Percentiles rank a stretch among this genome's conserved stretches.
These are phyloP conservation scores for Diaporthe longicolla DNA, from an alignment of 2,329 filamentous ascomycete species.

Conservation along the genomic window DNA sequence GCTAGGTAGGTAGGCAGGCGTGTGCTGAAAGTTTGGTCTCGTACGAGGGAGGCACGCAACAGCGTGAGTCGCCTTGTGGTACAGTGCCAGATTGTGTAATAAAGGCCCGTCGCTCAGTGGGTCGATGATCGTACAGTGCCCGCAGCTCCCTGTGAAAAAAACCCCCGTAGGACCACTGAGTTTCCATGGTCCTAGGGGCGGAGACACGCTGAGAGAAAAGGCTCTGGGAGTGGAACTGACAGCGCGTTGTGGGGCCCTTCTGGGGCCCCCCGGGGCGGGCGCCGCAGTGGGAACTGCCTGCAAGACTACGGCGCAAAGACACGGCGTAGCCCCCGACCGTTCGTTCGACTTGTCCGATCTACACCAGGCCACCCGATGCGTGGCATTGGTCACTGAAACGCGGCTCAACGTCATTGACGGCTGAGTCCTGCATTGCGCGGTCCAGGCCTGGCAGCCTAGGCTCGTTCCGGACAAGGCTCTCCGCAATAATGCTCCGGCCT, in stretches of 20 bases:
- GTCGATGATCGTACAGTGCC: slow-evolving; percentile 35
- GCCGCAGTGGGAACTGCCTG: slow-evolving; percentile 15
- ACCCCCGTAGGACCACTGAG: background rate
- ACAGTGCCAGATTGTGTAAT: slow-evolving; percentile 10
- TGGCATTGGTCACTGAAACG: slow-evolving; percentile 38
- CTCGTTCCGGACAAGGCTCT: slow-evolving; percentile 16
- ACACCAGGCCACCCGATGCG: slow-evolving; percentile 38
- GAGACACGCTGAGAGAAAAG: slow-evolving; percentile 1
- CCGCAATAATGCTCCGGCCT: slow-evolving; percentile 33
- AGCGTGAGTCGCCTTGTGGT: background rate
- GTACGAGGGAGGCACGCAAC: background rate
- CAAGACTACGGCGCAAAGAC: slow-evolving; percentile 9
- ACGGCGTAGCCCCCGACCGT: slow-evolving; percentile 2
- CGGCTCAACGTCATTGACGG: slow-evolving; percentile 41
- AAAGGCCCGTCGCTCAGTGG: slow-evolving; percentile 1
- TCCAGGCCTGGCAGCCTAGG: slow-evolving; percentile 14
- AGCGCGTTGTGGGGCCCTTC: slow-evolving; percentile 29
- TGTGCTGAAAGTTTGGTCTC: background rate
- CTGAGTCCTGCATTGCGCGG: slow-evolving; percentile 8
- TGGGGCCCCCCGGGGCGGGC: background rate
- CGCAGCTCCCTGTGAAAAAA: background rate
- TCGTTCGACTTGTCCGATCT: slow-evolving; percentile 25
- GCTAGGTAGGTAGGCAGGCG: too few relatives aligned
- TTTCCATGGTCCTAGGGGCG: slow-evolving; percentile 33
- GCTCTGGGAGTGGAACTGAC: slow-evolving; percentile 26